Evolutionary conservation across 2,329 filamentous ascomycete species (phyloP).

Genomic region (Aureobasidium vineae): DNA sequence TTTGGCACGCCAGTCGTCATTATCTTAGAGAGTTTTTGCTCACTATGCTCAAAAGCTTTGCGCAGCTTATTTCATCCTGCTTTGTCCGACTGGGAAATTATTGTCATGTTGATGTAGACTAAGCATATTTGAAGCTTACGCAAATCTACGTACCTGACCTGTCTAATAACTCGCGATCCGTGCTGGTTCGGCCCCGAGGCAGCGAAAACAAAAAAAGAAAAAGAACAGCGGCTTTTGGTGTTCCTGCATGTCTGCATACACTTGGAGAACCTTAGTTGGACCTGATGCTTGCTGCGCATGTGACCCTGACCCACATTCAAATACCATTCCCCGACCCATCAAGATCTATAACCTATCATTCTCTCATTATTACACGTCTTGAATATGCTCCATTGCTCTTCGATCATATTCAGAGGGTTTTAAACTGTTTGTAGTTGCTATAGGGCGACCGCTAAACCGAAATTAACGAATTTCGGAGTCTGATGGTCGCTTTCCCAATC

Average conservation of each 20-base stretch:
- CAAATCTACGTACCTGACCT: background rate
- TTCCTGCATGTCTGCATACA: conserved; percentile 4
- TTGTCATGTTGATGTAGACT: conserved; percentile 5
- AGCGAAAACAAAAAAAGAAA: too few relatives aligned
- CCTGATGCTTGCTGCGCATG: conserved; percentile 10
- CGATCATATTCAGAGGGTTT: too few relatives aligned
- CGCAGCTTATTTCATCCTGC: conserved; percentile 6
- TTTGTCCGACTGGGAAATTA: conserved; percentile 5
- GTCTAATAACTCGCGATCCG: conserved; percentile 1
- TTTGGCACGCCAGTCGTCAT: background rate
- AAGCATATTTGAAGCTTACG: conserved; percentile 7
- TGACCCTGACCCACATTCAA: conserved; percentile 8
- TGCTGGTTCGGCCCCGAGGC: conserved; percentile 2
- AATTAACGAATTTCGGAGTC: background rate
- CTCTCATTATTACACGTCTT: too few relatives aligned
- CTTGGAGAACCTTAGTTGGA: background rate
- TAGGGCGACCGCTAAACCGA: background rate
- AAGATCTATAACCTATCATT: background rate
- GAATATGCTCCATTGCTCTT: too few relatives aligned
- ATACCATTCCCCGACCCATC: background rate
- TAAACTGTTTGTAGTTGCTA: background rate
- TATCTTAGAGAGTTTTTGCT: background rate
- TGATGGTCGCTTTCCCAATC: background rate
- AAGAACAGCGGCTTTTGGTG: background rate
- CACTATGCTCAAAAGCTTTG: conserved; percentile 7